Percentiles rank a stretch among this genome's conserved stretches.
These are phyloP conservation scores for Parafenestella ontariensis DNA, from an alignment of 2,329 filamentous ascomycete species.

Conservation along the genomic window DNA sequence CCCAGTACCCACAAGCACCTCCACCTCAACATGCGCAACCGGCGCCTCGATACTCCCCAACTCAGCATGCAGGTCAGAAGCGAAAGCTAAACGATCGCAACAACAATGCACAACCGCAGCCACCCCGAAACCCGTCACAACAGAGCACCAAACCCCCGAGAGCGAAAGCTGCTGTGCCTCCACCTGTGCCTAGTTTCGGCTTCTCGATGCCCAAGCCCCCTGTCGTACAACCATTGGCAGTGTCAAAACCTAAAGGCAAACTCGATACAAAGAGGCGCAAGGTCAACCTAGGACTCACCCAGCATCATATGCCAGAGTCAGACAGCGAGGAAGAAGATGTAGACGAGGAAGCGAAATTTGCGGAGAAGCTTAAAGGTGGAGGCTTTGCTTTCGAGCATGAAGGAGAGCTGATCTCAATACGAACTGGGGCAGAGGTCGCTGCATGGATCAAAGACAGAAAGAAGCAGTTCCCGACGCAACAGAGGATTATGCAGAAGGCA, in stretches of 20 bases:
- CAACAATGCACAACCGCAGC: constrained; percentile 13
- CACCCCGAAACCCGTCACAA: constrained; percentile 16
- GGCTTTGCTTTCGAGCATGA: constrained; percentile 65
- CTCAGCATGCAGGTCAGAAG: constrained; percentile 37
- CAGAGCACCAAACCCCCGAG: constrained; percentile 38
- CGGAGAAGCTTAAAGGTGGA: constrained; percentile 54
- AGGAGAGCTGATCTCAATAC: constrained; percentile 61
- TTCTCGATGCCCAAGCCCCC: constrained; percentile 36
- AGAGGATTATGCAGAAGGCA: constrained; percentile 70
- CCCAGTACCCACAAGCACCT: constrained; percentile 5
- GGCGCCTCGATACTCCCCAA: constrained; percentile 17
- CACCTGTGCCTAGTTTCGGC: constrained; percentile 47
- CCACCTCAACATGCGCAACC: constrained; percentile 12
- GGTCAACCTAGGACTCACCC: constrained; percentile 73
- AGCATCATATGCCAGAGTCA: constrained; percentile 58
- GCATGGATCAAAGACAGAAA: constrained; percentile 83
- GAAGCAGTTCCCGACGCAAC: constrained; percentile 80
- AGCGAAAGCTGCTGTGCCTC: constrained; percentile 42
- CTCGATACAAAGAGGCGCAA: constrained; percentile 71
- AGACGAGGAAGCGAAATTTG: constrained; percentile 69
- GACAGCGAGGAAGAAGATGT: constrained; percentile 69
- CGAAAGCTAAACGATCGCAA: constrained; percentile 34
- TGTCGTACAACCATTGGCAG: constrained; percentile 7
- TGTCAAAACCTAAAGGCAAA: constrained; percentile 5
- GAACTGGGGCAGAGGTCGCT: constrained; percentile 70